phyloP scores from a whole-genome alignment of 768 basidiomycete species.

The Jaapia argillacea region DNA sequence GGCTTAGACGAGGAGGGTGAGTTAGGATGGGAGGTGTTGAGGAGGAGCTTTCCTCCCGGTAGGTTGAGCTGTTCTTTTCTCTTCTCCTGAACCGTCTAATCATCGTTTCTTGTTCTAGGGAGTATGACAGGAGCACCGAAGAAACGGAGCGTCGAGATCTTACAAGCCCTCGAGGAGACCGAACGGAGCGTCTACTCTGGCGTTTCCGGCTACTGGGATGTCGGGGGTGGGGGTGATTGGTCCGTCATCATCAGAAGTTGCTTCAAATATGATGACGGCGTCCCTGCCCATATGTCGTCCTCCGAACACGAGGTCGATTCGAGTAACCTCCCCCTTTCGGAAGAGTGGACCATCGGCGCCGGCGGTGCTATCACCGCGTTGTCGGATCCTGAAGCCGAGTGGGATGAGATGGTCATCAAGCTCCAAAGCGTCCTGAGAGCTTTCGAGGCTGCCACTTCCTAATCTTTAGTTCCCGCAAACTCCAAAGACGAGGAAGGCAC shows the following conservation, averaged over 20 bases:
- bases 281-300: conserved; percentile 1
- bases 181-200: conserved; percentile 84
- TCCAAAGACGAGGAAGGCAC: no score
- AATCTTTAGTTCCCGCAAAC: no score
- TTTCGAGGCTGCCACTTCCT: conserved; percentile 39
- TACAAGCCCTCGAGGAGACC: conserved; percentile 66
- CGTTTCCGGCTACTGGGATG: conserved; percentile 87
- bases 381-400: conserved; percentile 76
- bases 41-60: conserved; percentile 82
- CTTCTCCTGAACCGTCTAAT: conserved; percentile 1
- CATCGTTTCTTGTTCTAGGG: conserved; percentile 33
- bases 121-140: conserved; percentile 99
- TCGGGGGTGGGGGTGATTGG: conserved; percentile 86
- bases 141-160: conserved; percentile 84
- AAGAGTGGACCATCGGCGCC: conserved; percentile 76
- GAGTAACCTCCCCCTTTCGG: conserved; percentile 15
- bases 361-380: conserved; percentile 97
- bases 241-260: conserved; percentile 92
- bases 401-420: conserved; percentile 93
- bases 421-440: conserved; percentile 65
- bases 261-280: conserved; percentile 53
- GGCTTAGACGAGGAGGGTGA: conserved; percentile 32
- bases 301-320: conserved; percentile 1
- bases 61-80: conserved; percentile 7
- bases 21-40: conserved; percentile 72